phyloP scores from a whole-genome alignment of 768 basidiomycete genomes.

The Sarcodon aspratus region DNA sequence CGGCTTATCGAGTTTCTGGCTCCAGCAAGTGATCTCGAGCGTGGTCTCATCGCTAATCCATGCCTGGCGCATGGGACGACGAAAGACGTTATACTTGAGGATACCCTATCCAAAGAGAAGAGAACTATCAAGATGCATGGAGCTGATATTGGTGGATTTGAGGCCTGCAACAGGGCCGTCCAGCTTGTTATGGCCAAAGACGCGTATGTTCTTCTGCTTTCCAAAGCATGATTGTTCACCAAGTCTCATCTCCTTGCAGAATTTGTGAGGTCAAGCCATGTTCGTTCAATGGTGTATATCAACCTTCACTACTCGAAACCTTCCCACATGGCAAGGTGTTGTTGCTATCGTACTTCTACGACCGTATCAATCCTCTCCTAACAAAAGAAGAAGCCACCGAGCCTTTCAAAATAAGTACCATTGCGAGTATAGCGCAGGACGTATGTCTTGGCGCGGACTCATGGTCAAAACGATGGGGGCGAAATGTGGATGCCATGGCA shows the following conservation, averaged over 20 bases:
- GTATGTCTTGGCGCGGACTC: constrained; percentile 61
- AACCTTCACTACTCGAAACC: constrained; percentile 82
- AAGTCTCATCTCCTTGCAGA: constrained; percentile 21
- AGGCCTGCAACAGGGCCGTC: constrained; percentile 74
- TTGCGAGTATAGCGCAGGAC: constrained; percentile 51
- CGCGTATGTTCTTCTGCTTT: constrained; percentile 43
- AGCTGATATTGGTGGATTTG: constrained; percentile 70
- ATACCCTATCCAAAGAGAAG: constrained; percentile 21
- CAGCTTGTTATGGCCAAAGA: constrained; percentile 93
- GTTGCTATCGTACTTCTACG: constrained; percentile 97
- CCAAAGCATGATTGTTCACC: not conserved
- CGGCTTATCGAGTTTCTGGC: constrained; percentile 82
- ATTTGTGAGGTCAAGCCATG: constrained; percentile 90
- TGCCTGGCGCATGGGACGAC: constrained; percentile 65
- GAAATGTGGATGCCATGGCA: constrained; percentile 33
- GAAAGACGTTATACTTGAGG: constrained; percentile 54
- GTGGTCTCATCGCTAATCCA: constrained; percentile 53
- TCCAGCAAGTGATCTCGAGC: constrained; percentile 22
- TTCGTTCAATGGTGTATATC: constrained; percentile 96
- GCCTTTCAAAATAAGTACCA: constrained; percentile 24
- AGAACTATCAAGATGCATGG: constrained; percentile 82
- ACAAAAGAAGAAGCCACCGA: constrained; percentile 14
- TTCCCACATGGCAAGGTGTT: constrained; percentile 81
- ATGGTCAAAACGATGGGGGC: constrained; percentile 45
- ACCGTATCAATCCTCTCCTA: constrained; percentile 78